Evolutionary conservation across 2,329 filamentous ascomycete genomes (phyloP), one percentile per base, ranked within the genome.

Genomic region (Xylaria digitata): DNA sequence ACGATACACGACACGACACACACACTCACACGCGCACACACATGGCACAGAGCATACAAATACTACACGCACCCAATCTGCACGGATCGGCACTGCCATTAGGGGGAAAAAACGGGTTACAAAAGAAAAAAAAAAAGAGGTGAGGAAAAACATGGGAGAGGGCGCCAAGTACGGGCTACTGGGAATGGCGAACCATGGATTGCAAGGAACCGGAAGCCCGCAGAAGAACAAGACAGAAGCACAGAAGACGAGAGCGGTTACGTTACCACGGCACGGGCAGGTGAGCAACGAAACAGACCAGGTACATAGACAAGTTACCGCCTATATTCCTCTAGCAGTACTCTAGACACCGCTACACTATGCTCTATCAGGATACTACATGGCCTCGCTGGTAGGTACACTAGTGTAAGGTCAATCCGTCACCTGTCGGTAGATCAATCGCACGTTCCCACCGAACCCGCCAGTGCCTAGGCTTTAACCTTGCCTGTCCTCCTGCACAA

Each of bases 181-280:
- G 57, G 65, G 61, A 59, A 65, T 54, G 55, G 45, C 7, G 61
- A 57, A 60, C 65, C 64, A 55, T 23, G 32, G 53, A 66, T 66
- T 13, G 30, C 42, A 45, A 37, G 34, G 59, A 32, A 19, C 19
- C 50, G 64, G 64, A 40, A 43, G 54, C 3, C 49, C 49, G 21
- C 64, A 49, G 60, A 63, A 63, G 64, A 63, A 59, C 64, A 66
- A 45, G 55, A 61, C 59, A 66, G 54, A 55, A 55, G 53, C 15
- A 42, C 53, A 30, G 53, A 55, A 30, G 34, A 52, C 30, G 46
- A 49, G 40, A 26, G 45, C 42, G 46, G 53, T 46, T 48, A 55
- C 42, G 54, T 62, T 63, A 40, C 53, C 32, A 46, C 42, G 4
- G 40, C 30, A n/a, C n/a, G n/a, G n/a, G n/a, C 26, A 61, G 37